Conservation (phyloP, 306 rosid genomes). For the Herpetospermum pedunculosum region DNA sequence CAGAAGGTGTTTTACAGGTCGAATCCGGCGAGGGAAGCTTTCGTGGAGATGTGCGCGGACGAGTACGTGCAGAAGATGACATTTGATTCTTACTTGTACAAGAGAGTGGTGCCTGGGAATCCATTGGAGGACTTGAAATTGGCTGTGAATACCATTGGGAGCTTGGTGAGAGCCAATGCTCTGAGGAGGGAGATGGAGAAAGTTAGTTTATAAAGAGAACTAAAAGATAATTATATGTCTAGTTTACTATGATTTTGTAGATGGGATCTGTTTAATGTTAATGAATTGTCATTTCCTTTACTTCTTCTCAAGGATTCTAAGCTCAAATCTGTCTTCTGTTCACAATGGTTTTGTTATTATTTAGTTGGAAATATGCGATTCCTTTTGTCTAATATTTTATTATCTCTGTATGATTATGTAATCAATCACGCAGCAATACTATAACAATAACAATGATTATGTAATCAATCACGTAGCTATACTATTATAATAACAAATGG, state of each 20-base stretch:
- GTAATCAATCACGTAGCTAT: too few species aligned
- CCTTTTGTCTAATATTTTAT: background rate
- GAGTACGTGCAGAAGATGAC: constrained; percentile 99
- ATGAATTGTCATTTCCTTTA: background rate
- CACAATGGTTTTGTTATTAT: background rate
- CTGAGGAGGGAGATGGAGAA: constrained; percentile 82
- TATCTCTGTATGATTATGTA: background rate
- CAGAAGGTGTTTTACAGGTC: constrained; percentile 98
- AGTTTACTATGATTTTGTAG: background rate
- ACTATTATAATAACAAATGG: too few species aligned
- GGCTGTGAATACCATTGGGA: constrained; percentile 91
- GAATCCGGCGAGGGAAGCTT: constrained; percentile 93
- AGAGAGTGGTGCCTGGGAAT: constrained; percentile 85
- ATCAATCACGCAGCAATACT: background rate
- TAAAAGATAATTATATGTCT: background rate
- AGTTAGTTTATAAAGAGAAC: constrained; percentile 39
- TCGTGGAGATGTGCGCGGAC: constrained; percentile 97
- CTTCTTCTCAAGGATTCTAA: background rate
- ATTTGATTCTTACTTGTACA: constrained; percentile 86
- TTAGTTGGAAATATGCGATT: background rate
- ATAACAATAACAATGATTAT: too few species aligned
- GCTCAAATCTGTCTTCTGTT: background rate
- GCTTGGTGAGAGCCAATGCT: constrained; percentile 91
- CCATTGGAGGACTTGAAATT: constrained; percentile 83
- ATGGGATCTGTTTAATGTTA: background rate